phyloP scores from a whole-genome alignment of 2,329 filamentous ascomycete genomes.

The Alternaria gaisen region DNA sequence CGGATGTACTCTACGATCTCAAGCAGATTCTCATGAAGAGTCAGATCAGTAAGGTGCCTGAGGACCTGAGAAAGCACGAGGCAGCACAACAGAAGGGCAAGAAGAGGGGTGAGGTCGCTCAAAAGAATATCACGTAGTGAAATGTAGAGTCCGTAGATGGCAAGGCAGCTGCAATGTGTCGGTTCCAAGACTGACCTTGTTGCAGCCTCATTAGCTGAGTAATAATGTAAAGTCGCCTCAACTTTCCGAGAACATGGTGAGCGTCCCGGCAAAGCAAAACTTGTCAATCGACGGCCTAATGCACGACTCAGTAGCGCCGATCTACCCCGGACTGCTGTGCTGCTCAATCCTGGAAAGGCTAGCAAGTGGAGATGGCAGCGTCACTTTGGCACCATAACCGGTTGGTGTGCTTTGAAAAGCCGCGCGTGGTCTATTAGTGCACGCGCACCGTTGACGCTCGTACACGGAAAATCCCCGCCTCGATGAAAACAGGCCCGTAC shows the following conservation, averaged over 20 bases:
- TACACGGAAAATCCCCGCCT: conserved; percentile 9
- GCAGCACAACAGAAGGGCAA: conserved; percentile 85
- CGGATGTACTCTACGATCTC: conserved; percentile 90
- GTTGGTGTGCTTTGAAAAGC: conserved; percentile 6
- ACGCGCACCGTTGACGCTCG: conserved; percentile 3
- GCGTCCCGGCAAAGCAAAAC: not conserved
- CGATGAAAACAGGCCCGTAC: not conserved
- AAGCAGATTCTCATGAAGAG: conserved; percentile 96
- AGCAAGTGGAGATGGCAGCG: conserved; percentile 20
- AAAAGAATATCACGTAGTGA: conserved; percentile 22
- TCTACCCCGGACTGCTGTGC: conserved; percentile 26
- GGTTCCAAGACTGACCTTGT: not conserved
- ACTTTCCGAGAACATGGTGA: not conserved
- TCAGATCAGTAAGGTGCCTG: conserved; percentile 84
- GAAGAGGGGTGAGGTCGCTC: conserved; percentile 22
- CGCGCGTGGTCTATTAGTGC: conserved; percentile 4
- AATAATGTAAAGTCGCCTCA: not conserved
- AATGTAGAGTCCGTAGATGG: not conserved
- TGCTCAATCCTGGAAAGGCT: conserved; percentile 13
- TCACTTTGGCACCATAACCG: conserved; percentile 14
- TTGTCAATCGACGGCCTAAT: conserved; percentile 1
- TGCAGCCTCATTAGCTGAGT: not conserved
- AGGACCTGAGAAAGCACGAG: conserved; percentile 89
- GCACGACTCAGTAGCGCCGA: conserved; percentile 9
- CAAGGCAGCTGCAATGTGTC: not conserved